phyloP scores from a whole-genome alignment of 2,329 filamentous ascomycete species.

The Botrytis pseudocinerea region DNA sequence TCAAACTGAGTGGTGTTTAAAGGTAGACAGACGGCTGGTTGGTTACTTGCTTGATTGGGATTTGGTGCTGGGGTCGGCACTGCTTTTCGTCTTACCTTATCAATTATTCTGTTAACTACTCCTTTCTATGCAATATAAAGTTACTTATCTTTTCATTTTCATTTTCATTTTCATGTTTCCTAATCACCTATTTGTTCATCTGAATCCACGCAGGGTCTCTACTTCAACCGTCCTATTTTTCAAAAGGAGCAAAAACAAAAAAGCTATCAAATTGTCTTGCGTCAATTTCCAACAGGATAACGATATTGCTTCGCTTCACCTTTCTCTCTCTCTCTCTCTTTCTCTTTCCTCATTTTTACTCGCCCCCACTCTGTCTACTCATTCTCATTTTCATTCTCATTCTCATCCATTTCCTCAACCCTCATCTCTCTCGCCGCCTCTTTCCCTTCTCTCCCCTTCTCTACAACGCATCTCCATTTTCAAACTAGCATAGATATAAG shows the following conservation, averaged over 20 bases:
- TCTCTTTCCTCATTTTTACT: neutral
- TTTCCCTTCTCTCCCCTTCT: too few species aligned
- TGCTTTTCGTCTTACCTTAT: neutral
- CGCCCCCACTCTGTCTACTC: too few species aligned
- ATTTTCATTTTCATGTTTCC: too few species aligned
- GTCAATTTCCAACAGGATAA: neutral
- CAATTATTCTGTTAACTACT: neutral
- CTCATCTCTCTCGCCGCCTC: neutral
- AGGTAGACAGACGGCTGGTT: neutral
- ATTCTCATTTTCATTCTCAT: too few species aligned
- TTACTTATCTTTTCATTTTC: too few species aligned
- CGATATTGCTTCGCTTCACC: neutral
- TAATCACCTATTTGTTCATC: too few species aligned
- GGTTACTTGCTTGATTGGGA: neutral
- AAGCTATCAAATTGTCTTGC: neutral
- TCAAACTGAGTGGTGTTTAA: neutral
- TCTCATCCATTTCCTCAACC: neutral
- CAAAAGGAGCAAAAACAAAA: neutral
- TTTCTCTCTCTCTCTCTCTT: neutral
- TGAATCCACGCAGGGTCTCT: rapidly evolving
- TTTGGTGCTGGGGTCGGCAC: neutral
- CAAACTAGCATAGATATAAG: too few species aligned
- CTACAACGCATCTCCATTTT: too few species aligned
- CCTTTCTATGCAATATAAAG: neutral
- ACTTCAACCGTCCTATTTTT: neutral